Evolutionary conservation across 495 filamentous ascomycete species (phyloP).

Genomic region (Neurospora sublineolata): DNA sequence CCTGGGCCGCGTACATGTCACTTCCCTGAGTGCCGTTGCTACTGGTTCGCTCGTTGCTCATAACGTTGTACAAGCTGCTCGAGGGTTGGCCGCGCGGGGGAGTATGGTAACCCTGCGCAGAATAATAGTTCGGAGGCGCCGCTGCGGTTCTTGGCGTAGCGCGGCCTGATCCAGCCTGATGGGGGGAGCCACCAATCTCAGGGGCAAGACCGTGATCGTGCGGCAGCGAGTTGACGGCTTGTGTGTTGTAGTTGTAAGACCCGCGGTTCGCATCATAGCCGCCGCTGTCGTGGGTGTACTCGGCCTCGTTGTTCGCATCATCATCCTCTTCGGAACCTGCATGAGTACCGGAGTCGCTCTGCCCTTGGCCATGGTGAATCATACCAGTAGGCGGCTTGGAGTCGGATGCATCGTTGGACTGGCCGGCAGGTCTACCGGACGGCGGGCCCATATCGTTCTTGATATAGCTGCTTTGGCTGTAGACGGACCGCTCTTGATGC

Average conservation of each 20-base stretch:
- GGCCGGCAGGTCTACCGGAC: conserved; percentile 45
- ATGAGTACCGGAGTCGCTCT: conserved; percentile 41
- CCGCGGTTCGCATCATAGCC: conserved; percentile 56
- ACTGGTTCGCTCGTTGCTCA: conserved; percentile 68
- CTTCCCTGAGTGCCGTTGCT: conserved; percentile 51
- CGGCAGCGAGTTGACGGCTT: conserved; percentile 50
- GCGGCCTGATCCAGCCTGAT: conserved; percentile 73
- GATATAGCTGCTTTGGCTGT: conserved; percentile 57
- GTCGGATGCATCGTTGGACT: conserved; percentile 51
- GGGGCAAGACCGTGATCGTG: conserved; percentile 70
- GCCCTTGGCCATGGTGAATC: conserved; percentile 41
- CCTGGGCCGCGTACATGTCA: conserved; percentile 59
- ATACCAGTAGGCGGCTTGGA: conserved; percentile 57
- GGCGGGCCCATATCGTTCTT: conserved; percentile 92
- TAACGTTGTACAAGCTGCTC: conserved; percentile 81
- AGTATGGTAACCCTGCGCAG: conserved; percentile 58
- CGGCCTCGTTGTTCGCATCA: conserved; percentile 62
- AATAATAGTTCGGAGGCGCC: conserved; percentile 61
- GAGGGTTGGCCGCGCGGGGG: conserved; percentile 65
- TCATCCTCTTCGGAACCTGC: conserved; percentile 60
- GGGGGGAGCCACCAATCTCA: conserved; percentile 81
- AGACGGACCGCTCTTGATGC: conserved; percentile 59
- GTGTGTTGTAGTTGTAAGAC: conserved; percentile 63
- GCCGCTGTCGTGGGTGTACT: conserved; percentile 68
- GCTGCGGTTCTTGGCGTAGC: conserved; percentile 72